Evolutionary conservation across 2,329 filamentous ascomycete genomes (phyloP).

Genomic region (Pseudogymnoascus destructans): DNA sequence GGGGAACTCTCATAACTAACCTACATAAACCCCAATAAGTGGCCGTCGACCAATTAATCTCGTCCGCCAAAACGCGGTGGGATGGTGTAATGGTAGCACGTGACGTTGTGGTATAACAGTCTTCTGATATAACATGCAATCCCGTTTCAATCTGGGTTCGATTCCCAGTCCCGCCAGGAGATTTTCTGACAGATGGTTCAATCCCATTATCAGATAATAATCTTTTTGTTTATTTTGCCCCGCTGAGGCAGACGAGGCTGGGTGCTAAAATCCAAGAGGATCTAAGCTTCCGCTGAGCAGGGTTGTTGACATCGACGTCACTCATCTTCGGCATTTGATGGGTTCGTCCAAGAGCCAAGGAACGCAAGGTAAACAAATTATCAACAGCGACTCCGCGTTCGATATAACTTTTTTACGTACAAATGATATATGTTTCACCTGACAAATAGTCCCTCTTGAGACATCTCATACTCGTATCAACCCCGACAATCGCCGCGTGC

Average conservation of each 20-base stretch:
- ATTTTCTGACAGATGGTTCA: too few species aligned
- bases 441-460: background rate
- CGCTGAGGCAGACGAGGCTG: background rate
- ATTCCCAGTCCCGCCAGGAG: slow-evolving; percentile 10
- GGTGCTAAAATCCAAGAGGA: background rate
- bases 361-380: background rate
- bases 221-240: background rate
- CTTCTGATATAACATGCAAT: slow-evolving; percentile 2
- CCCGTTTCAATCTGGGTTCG: slow-evolving; percentile 11
- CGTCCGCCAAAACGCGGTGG: slow-evolving; percentile 8
- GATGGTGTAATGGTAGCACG: slow-evolving; percentile 11
- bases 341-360: background rate
- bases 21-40: slow-evolving; percentile 4
- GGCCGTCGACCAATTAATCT: slow-evolving; percentile 7
- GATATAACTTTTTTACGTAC: background rate
- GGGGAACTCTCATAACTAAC: background rate
- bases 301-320: background rate
- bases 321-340: background rate
- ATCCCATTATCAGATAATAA: too few species aligned
- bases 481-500: background rate
- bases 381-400: background rate
- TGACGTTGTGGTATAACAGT: slow-evolving; percentile 9
- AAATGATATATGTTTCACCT: background rate
- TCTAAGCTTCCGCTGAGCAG: background rate
- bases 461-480: background rate